Evolutionary conservation across 139 green algal genomes (phyloP), one percentile per base, ranked within the genome.

Genomic region (Picochlorum sp.): DNA sequence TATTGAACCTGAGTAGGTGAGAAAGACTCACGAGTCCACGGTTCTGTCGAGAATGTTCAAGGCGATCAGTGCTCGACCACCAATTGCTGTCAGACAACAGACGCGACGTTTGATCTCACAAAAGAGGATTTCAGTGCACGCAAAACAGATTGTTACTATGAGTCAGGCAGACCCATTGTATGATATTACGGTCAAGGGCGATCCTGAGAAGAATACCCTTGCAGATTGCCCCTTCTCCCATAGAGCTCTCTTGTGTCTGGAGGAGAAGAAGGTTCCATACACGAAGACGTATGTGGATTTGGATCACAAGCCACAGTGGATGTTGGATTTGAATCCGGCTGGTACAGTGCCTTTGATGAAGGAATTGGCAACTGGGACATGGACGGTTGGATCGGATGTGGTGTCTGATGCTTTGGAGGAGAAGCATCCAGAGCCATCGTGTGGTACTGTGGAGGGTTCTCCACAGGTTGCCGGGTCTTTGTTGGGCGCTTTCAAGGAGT

Each of bases 311-410:
- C 89, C 89, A 5, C 64, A 90, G 6, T 97, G 90, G 89, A 78
- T 89, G 13, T 71, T 89, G 45, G 57, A 90, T 41, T 67, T 84
- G 34, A 66, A 66, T 57, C 60, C 60, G 24, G 1, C 34, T 13
- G 89, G 90, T 65, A 87, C 81, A 28, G 89, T 96, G 52, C 89
- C 89, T 1, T 78, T 92, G 0, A 71, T 96, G n/a, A 85, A 94
- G 60, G 70, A 85, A 7, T 49, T 80, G 51, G 66, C 71, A 20
- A 72, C 61, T 3, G 73, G 71, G 6, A 60, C 74, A 57, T 90
- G 78, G 77, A 47, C 86, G 28, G 57, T 70, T 14, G 83, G 86
- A 62, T 83, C 69, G 23, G 90, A 81, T 10, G 66, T 77, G 3
- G 92, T 96, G 45, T 71, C 73, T 11, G 73, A 88, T 58, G 76